These are phyloP conservation scores for Pouteria glomerata DNA, from an alignment of 148 eudicot species.

Conservation along the genomic window DNA sequence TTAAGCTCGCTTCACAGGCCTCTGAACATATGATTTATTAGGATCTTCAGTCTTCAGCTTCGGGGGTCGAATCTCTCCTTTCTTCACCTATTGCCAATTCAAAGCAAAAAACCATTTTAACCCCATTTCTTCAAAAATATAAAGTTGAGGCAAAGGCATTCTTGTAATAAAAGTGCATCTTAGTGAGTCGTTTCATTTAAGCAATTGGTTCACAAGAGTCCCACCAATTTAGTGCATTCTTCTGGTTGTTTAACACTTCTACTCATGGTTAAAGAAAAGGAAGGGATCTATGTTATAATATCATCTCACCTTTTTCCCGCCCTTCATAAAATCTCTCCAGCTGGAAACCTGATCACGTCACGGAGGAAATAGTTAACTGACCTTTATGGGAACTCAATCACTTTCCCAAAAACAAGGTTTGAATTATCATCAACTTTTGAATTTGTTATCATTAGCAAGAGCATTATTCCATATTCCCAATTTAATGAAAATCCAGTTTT, in stretches of 20 bases:
- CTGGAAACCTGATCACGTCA: conserved; percentile 66
- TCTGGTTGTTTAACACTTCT: background rate
- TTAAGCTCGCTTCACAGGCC: conserved; percentile 85
- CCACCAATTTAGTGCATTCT: background rate
- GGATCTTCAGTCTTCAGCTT: conserved; percentile 99
- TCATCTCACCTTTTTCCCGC: conserved; percentile 77
- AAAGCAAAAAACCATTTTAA: no score
- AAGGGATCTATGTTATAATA: background rate
- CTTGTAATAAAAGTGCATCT: no score
- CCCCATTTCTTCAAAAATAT: no score
- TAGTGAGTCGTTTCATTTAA: no score
- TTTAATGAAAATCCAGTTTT: background rate
- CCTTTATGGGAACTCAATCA: no score
- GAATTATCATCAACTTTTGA: no score
- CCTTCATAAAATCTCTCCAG: conserved; percentile 97
- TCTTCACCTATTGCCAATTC: conserved; percentile 51
- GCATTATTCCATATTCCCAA: background rate
- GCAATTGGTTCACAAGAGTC: no score
- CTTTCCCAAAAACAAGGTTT: background rate
- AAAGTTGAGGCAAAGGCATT: no score
- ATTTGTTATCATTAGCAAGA: background rate
- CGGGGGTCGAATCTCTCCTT: conserved; percentile 95
- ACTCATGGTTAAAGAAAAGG: background rate
- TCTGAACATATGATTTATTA: conserved; percentile 90
- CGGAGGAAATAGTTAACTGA: background rate